A percentile compares a stretch with the other conserved stretches of the same genome.
Conservation (phyloP, 2,329 filamentous ascomycete genomes). For the Helminthosporium solani region DNA sequence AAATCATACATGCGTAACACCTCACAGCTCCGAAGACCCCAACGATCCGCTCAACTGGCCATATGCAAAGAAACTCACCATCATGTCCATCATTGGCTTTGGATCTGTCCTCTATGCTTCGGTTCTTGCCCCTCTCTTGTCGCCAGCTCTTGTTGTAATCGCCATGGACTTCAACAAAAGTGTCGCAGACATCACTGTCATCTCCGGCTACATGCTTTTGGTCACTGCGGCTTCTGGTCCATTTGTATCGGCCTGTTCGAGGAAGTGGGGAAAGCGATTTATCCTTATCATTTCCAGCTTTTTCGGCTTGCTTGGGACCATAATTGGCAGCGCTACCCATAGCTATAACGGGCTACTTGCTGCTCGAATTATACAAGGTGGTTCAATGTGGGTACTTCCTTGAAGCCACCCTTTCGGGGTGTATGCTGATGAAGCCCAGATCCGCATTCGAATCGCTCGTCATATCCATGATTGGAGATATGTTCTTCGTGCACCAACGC, state of each 20-base stretch:
- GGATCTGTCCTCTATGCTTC: constrained; percentile 38
- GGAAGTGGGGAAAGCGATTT: constrained; percentile 38
- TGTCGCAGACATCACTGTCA: constrained; percentile 37
- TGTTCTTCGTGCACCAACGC: constrained; percentile 42
- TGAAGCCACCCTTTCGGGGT: neutral
- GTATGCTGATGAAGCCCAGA: constrained; percentile 8
- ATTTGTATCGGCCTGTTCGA: constrained; percentile 31
- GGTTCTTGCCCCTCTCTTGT: constrained; percentile 36
- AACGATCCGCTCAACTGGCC: constrained; percentile 42
- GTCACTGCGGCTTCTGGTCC: constrained; percentile 38
- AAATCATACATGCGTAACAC: constrained; percentile 15
- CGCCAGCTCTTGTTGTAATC: constrained; percentile 38
- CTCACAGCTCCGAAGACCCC: constrained; percentile 35
- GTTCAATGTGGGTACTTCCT: constrained; percentile 19
- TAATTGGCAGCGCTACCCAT: constrained; percentile 26
- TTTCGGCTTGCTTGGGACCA: constrained; percentile 33
- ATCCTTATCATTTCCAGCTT: constrained; percentile 33
- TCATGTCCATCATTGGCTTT: constrained; percentile 36
- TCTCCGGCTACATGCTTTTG: constrained; percentile 42
- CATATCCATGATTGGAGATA: constrained; percentile 38
- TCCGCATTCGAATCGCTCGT: constrained; percentile 40
- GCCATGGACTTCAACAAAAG: constrained; percentile 27
- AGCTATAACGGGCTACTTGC: constrained; percentile 35
- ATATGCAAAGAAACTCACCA: constrained; percentile 30
- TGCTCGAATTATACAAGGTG: constrained; percentile 37